Evolutionary conservation across 345 rosid genomes (phyloP), one percentile per base, ranked within the genome.

Genomic region (Lepidium aucheri): DNA sequence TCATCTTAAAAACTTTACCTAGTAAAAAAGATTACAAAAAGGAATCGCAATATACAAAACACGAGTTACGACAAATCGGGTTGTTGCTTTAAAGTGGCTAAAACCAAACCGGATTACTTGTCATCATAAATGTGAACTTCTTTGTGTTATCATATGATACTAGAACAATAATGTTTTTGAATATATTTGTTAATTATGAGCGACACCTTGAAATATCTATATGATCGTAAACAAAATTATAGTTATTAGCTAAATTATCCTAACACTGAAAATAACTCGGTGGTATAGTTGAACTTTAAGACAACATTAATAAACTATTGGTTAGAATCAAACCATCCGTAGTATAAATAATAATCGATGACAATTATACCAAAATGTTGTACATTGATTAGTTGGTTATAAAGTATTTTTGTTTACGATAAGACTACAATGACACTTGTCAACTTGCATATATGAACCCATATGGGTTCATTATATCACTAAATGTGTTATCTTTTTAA

Each of bases 391-490:
- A 5, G 15, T 33, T 33, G 4, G 3, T 26, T 40, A 39, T 32
- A 12, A 15, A 59, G 20, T 69, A n/a, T 18, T 20, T 20, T 51
- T 9, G 20, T 15, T 60, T 51, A 15, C 51, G 28, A 60, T 52
- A 30, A 43, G 44, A 61, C 13, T 52, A 20, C 36, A 22, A 0
- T 8, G 47, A 35, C 49, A 70, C 17, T 26, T 8, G 47, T 60
- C 46, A 52, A 69, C 60, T 59, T 69, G 42, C 53, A 34, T 17
- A 28, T n/a, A 59, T 34, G 26, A 59, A 34, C 26, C 58, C 65
- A 68, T 59, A 68, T 46, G 40, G 26, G 14, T 38, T 57, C 56
- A 26, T 38, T 24, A 46, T 33, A 57, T 15, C 47, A 64, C 15
- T 34, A 50, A 6, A 40, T 28, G 38, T 50, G 8, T 32, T 13